Base-by-base conservation (phyloP, 2,329 filamentous ascomycete species). In the Pseudocercospora eumusae region DNA sequence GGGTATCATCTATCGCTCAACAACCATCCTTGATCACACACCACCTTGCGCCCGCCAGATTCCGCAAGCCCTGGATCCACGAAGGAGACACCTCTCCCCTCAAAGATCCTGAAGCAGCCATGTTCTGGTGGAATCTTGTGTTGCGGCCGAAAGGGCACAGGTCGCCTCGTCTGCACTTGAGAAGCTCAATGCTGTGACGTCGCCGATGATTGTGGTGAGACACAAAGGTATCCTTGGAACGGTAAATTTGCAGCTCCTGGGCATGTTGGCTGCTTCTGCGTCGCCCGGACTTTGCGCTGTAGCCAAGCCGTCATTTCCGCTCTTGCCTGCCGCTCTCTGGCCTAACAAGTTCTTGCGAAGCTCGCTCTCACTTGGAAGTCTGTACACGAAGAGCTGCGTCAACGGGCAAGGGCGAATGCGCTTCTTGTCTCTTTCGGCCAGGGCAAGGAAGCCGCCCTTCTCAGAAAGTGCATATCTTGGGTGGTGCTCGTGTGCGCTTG, bases 391-490 rank as follows among this genome's bases (percentile, higher is more conserved):
- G 5, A 74, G 33, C 57, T 70, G 68, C 13, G 68, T 68, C 47
- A 70, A 53, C 1, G 69, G 67, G 7, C 58, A 60, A 33, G 68
- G 72, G 5, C 67, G 66, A 40, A 68, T 68, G 31, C 63, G 61
- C 64, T 71, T 72, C 66, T 71, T 72, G 59, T 71, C 69, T n/a
- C 65, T 59, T 62, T 75, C 73, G 13, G 70, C 71, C 11, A 75
- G 66, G 4, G 71, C 68, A 15, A 75, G 64, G 28, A 56, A 57
- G 11, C 57, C 25, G 31, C 61, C 60, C 36, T 66, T 60, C 15
- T 63, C 50, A 4, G 65, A 67, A 9, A 73, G 57, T 15, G 68
- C 64, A 60, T 70, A 75, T 5, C 52, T 64, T 8, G 73, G 69
- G 52, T 74, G 70, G 36, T 75, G 72, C 57, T 73, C 69, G 47